Percentiles rank a stretch among this genome's conserved stretches.
phyloP scores from a whole-genome alignment of 805 yeast species.

The Limtongia smithiae region DNA sequence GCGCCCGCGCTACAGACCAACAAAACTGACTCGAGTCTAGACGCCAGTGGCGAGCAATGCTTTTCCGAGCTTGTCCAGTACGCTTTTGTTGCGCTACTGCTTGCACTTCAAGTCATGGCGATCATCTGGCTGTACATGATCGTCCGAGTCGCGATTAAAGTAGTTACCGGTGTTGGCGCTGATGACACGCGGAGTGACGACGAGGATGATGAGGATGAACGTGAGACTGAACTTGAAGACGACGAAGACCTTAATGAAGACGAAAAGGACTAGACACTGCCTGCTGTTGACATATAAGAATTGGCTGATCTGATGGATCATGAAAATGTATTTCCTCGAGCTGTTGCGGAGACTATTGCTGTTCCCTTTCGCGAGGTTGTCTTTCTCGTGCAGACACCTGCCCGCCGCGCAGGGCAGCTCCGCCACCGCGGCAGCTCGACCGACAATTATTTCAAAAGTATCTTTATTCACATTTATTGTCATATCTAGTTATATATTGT shows the following conservation, averaged over 20 bases:
- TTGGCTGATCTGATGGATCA: slow-evolving; percentile 2
- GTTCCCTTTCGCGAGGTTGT: not conserved
- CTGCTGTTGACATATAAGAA: not conserved
- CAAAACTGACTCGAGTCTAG: too few relatives aligned
- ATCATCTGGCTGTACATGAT: slow-evolving; percentile 75
- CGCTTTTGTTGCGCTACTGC: slow-evolving; percentile 53
- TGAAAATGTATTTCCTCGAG: slow-evolving; percentile 14
- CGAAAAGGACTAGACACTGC: not conserved
- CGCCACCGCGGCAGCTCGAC: not conserved
- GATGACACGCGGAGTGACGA: slow-evolving; percentile 85
- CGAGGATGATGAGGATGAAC: slow-evolving; percentile 48
- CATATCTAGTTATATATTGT: too few relatives aligned
- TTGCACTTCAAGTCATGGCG: slow-evolving; percentile 62
- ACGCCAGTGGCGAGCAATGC: too few relatives aligned
- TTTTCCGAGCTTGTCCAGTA: slow-evolving; percentile 37
- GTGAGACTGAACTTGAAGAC: slow-evolving; percentile 1
- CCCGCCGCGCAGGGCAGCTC: not conserved
- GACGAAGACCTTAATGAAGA: slow-evolving; percentile 3
- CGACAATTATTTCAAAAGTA: too few relatives aligned
- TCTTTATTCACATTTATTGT: too few relatives aligned
- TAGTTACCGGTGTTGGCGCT: slow-evolving; percentile 68
- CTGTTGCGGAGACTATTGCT: slow-evolving; percentile 1
- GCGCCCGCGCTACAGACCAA: slow-evolving; percentile 7
- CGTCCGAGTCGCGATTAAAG: slow-evolving; percentile 63
- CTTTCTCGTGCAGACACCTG: not conserved